phyloP scores from a whole-genome alignment of 345 rosid species.

The Cochlearia excelsa region DNA sequence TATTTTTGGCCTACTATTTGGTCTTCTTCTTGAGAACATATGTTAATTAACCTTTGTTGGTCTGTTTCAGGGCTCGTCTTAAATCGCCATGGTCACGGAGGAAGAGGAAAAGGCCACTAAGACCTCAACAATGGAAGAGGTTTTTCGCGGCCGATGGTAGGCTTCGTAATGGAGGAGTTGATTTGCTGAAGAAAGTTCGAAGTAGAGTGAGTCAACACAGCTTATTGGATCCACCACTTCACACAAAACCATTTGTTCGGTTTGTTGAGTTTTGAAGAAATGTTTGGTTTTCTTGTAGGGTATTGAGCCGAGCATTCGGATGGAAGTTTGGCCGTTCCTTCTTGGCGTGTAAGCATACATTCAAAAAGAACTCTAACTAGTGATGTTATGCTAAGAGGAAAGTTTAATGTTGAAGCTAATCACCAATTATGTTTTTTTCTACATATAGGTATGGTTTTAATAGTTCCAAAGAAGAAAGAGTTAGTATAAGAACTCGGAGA shows the following conservation, averaged over 20 bases:
- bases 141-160: slow-evolving; percentile 71
- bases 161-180: slow-evolving; percentile 70
- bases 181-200: slow-evolving; percentile 85
- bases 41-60: slow-evolving; percentile 14
- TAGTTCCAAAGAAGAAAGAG: slow-evolving; percentile 81
- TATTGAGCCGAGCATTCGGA: slow-evolving; percentile 77
- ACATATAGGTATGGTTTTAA: slow-evolving; percentile 65
- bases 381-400: too few relatives aligned
- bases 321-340: slow-evolving; percentile 97
- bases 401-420: not conserved
- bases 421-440: not conserved
- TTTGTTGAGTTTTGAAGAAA: not conserved
- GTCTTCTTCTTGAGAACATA: not conserved
- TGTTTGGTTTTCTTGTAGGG: slow-evolving; percentile 53
- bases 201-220: slow-evolving; percentile 67
- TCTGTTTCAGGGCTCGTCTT: slow-evolving; percentile 55
- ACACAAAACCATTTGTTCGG: slow-evolving; percentile 3
- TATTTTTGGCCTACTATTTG: not conserved
- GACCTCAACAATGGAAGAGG: slow-evolving; percentile 74
- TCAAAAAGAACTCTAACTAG: not conserved
- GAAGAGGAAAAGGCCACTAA: slow-evolving; percentile 69
- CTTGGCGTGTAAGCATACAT: slow-evolving; percentile 83
- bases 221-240: slow-evolving; percentile 12
- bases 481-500: slow-evolving; percentile 55
- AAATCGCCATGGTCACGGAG: slow-evolving; percentile 97